Conservation (phyloP, 306 rosid species). For the Malus sieversii region DNA sequence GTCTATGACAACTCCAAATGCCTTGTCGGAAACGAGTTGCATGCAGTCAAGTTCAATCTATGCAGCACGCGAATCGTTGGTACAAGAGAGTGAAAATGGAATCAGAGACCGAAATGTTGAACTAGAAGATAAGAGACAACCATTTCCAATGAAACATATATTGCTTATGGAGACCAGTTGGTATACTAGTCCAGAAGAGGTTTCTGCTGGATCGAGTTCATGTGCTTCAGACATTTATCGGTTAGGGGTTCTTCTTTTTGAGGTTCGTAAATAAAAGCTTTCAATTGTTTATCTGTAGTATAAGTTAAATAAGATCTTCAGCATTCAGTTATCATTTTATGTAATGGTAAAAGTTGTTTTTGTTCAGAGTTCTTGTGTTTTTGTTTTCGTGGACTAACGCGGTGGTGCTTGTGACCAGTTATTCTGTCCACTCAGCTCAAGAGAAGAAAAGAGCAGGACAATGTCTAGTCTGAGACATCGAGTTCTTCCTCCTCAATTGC, state of each 20-base stretch:
- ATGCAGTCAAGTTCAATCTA: constrained; percentile 70
- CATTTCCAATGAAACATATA: constrained; percentile 93
- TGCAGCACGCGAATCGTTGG: constrained; percentile 58
- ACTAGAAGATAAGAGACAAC: constrained; percentile 60
- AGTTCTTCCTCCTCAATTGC: constrained; percentile 97
- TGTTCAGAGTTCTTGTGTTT: constrained; percentile 7
- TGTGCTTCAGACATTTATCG: constrained; percentile 85
- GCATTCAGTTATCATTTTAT: constrained; percentile 16
- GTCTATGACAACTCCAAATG: constrained; percentile 36
- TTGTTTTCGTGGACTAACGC: constrained; percentile 26
- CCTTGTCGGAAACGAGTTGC: constrained; percentile 70
- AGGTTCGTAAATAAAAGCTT: constrained; percentile 38
- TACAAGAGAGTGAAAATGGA: constrained; percentile 54
- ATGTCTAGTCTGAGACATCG: constrained; percentile 94
- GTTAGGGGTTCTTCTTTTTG: constrained; percentile 92
- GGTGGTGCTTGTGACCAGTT: constrained; percentile 51
- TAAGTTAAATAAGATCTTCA: constrained; percentile 10
- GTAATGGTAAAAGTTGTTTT: background rate
- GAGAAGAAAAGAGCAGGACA: constrained; percentile 79
- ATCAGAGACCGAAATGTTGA: constrained; percentile 53
- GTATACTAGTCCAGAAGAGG: constrained; percentile 93
- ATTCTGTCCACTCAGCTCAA: constrained; percentile 77
- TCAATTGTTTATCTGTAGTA: constrained; percentile 5
- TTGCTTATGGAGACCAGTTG: constrained; percentile 76
- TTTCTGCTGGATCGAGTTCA: constrained; percentile 44